phyloP scores from a whole-genome alignment of 2,329 filamentous ascomycete genomes.

The Dryadomyces sulphureus region DNA sequence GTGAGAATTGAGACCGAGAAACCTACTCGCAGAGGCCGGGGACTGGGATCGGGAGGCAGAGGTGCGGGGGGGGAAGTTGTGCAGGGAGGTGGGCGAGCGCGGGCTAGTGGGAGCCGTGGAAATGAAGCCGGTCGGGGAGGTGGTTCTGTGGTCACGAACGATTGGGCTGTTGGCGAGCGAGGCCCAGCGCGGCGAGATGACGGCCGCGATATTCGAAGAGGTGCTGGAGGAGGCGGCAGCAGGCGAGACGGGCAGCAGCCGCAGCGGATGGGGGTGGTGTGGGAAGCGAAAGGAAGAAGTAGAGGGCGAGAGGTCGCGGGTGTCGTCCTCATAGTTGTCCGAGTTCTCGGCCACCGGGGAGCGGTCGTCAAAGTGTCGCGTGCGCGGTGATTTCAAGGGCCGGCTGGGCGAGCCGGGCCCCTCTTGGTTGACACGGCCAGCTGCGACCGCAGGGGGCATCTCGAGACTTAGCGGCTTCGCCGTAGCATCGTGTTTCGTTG shows the following conservation, averaged over 20 bases:
- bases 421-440: constrained; percentile 3
- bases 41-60: constrained; percentile 6
- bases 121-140: constrained; percentile 3
- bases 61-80: constrained; percentile 1
- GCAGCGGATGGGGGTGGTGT: constrained; percentile 6
- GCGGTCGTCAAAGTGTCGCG: background rate
- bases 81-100: constrained; percentile 1
- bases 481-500: constrained; percentile 16
- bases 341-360: background rate
- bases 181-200: constrained; percentile 31
- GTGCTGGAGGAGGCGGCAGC: background rate
- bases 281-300: no score
- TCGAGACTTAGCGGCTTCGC: constrained; percentile 9
- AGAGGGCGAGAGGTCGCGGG: background rate
- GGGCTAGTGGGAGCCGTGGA: constrained; percentile 10
- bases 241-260: background rate
- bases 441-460: constrained; percentile 1
- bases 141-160: constrained; percentile 10
- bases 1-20: constrained; percentile 18
- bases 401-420: background rate
- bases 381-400: background rate
- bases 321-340: constrained; percentile 1
- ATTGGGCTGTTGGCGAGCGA: constrained; percentile 18
- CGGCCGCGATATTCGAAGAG: constrained; percentile 4
- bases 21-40: constrained; percentile 14